Conservation (phyloP, 129 eudicot genomes). For the Centaurea solstitialis region DNA sequence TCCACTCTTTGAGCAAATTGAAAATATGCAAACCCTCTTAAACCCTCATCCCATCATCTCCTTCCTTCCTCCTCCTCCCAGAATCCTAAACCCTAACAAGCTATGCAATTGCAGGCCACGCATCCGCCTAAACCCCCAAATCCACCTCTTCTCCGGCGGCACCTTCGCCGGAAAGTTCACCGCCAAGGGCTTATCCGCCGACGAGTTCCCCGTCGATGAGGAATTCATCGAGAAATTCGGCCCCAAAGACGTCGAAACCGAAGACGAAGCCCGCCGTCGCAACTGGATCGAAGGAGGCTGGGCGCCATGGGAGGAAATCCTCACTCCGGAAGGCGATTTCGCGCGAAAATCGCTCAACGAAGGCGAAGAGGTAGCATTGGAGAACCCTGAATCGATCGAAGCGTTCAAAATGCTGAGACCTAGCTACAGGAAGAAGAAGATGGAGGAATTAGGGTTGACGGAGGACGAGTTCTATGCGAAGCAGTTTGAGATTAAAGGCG, state of each 20-base stretch:
- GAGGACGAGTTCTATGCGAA: conserved; percentile 83
- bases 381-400: conserved; percentile 77
- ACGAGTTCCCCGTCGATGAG: conserved; percentile 90
- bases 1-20: conserved; percentile 13
- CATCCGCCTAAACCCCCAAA: not conserved
- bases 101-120: conserved; percentile 9
- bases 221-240: conserved; percentile 66
- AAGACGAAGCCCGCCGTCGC: conserved; percentile 84
- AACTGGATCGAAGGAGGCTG: conserved; percentile 96
- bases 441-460: conserved; percentile 67
- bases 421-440: conserved; percentile 72
- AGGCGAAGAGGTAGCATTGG: conserved; percentile 81
- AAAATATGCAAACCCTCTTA: conserved; percentile 60
- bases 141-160: not conserved
- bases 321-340: conserved; percentile 84
- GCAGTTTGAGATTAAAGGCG: conserved; percentile 90
- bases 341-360: conserved; percentile 83
- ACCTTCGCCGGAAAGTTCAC: conserved; percentile 25
- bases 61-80: conserved; percentile 48
- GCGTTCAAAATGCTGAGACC: conserved; percentile 88
- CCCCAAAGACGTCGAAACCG: conserved; percentile 78
- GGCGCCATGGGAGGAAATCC: conserved; percentile 99
- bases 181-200: conserved; percentile 53
- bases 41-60: conserved; percentile 56
- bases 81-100: conserved; percentile 58